Percentiles rank a stretch among this genome's conserved stretches.
These are phyloP conservation scores for Phytopythium mirpurense DNA, from an alignment of 352 stramenopile species.

Conservation along the genomic window DNA sequence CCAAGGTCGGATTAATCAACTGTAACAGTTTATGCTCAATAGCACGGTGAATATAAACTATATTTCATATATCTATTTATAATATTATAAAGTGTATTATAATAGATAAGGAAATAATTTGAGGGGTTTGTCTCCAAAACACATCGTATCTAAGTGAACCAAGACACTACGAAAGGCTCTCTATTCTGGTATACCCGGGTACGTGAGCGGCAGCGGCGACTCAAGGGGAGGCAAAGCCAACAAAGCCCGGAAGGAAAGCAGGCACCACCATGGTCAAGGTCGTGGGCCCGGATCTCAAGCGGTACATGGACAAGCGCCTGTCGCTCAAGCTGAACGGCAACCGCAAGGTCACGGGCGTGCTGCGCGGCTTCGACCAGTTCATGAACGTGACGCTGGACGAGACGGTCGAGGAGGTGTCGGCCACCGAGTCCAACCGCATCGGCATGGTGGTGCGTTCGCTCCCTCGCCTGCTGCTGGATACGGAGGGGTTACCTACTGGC, in stretches of 20 bases:
- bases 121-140: no score
- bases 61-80: no score
- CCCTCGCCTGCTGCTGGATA: background rate
- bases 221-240: slow-evolving; percentile 1
- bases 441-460: slow-evolving; percentile 86
- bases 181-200: background rate
- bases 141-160: background rate
- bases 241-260: no score
- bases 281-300: slow-evolving; percentile 82
- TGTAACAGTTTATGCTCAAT: no score
- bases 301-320: slow-evolving; percentile 95
- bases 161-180: background rate
- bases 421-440: slow-evolving; percentile 84
- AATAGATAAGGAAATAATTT: no score
- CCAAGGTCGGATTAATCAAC: no score
- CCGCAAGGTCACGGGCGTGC: slow-evolving; percentile 89
- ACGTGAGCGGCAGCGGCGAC: background rate
- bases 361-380: slow-evolving; percentile 96
- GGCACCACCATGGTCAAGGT: slow-evolving; percentile 61
- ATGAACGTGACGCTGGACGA: slow-evolving; percentile 97
- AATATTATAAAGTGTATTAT: no score
- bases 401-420: slow-evolving; percentile 86
- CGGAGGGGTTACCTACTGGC: background rate
- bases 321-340: slow-evolving; percentile 94
- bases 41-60: no score